Base-by-base conservation (phyloP, 495 filamentous ascomycete genomes). In the Recurvomyces mirabilis region DNA sequence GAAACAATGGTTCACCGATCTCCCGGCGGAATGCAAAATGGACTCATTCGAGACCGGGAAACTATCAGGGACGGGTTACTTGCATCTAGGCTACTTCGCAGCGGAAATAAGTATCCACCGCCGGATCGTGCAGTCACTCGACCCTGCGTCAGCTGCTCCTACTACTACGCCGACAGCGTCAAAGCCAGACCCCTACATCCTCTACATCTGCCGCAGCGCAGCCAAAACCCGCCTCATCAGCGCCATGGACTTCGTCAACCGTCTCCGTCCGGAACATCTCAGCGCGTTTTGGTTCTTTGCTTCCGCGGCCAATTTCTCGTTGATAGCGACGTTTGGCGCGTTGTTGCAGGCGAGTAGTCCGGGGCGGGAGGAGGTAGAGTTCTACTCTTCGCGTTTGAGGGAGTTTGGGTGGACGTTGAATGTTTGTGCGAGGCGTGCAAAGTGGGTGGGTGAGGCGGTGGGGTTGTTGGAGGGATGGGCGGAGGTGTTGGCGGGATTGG, bases 401-500 rank as follows among this genome's bases (percentile, higher is more conserved):
- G 91, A 98, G 67, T 95, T 94, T 59, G 69, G 85, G 34, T 98
- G 91, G 91, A 95, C 89, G 1, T 67, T 98, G 47, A 79, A 78
- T 26, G 88, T 96, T 24, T 83, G 77, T 60, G 77, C 75, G 47
- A 85, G 87, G 55, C 78, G 81, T 29, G 87, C 87, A 20, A 74
- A 79, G 44, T 81, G 94, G 57, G 79, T 83, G 9, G 77, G 82
- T 41, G 78, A 81, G 54, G 84, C 83, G 17, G 77, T 86, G 61
- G 73, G 73, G 18, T 81, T 83, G 71, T 62, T 87, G 38, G 81
- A 87, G 46, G 58, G 58, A 17, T 50, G 40, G 28, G 47, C 54
- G 20, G 56, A 57, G 9, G 56, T 64, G 60, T 46, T 66, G 45
- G 51, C 46, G 33, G 60, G 26, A 19, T 26, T 45, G 37, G 5